Conservation (phyloP, 352 stramenopile species). For the Phytopythium litorale region DNA sequence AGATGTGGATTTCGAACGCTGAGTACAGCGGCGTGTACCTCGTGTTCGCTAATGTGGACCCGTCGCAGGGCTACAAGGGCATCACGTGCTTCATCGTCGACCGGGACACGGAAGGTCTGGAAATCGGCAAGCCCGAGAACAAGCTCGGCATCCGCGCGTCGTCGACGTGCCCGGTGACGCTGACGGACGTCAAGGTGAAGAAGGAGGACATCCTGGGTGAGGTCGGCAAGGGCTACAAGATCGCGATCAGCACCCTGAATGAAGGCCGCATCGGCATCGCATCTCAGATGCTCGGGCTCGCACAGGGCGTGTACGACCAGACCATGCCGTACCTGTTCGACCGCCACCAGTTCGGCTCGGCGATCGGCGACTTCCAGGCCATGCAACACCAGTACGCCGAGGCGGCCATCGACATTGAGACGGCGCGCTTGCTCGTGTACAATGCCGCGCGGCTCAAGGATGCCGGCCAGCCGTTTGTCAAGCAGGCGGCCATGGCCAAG, state of each 20-base stretch:
- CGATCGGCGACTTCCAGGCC: constrained; percentile 93
- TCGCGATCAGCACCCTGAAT: constrained; percentile 98
- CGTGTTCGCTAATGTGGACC: constrained; percentile 95
- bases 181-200: constrained; percentile 95
- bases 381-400: constrained; percentile 98
- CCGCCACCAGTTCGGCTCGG: constrained; percentile 93
- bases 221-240: constrained; percentile 94
- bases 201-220: constrained; percentile 93
- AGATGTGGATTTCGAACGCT: constrained; percentile 98
- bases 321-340: constrained; percentile 96
- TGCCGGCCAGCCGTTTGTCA: constrained; percentile 92
- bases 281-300: constrained; percentile 96
- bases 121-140: constrained; percentile 94
- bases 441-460: constrained; percentile 95
- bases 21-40: constrained; percentile 94
- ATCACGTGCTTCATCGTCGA: constrained; percentile 99
- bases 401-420: constrained; percentile 94
- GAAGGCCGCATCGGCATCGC: constrained; percentile 96
- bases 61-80: constrained; percentile 93
- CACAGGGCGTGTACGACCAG: constrained; percentile 94
- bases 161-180: constrained; percentile 93
- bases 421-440: constrained; percentile 91
- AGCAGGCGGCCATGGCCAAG: constrained; percentile 97
- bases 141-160: constrained; percentile 96
- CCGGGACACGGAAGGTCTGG: constrained; percentile 88